Evolutionary conservation across 225 moss, liverwort and hornwort genomes (phyloP).

Genomic region (Straminergon stramineum): DNA sequence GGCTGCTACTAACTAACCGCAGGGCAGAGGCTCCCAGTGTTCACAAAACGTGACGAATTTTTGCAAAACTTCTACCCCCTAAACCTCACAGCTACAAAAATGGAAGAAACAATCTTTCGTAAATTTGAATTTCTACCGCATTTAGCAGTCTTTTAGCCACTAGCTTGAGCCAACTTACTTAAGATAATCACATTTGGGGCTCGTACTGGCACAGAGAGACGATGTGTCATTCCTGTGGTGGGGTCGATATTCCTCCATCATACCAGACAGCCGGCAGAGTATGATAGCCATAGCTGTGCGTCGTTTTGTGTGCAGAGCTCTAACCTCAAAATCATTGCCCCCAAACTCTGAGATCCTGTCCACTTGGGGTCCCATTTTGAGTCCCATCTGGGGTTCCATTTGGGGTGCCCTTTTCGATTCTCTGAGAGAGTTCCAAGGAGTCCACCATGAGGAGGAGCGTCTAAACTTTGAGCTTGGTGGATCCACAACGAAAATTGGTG

Average conservation of each 20-base stretch:
- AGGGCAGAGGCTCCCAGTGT: not conserved
- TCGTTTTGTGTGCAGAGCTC: conserved; percentile 1
- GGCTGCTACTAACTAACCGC: not conserved
- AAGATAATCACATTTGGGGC: not conserved
- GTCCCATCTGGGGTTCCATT: not conserved
- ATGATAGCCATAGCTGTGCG: not conserved
- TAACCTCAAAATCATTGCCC: conserved; percentile 3
- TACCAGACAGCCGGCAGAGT: not conserved
- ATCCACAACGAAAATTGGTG: not conserved
- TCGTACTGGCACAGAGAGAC: not conserved
- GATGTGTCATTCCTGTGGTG: conserved; percentile 20
- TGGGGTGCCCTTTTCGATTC: not conserved
- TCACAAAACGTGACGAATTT: not conserved
- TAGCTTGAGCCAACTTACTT: too few species aligned
- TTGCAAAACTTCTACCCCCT: too few species aligned
- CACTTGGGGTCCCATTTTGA: not conserved
- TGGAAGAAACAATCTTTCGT: not conserved
- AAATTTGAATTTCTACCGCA: not conserved
- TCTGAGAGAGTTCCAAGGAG: not conserved
- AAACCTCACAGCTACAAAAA: not conserved
- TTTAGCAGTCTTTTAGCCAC: not conserved
- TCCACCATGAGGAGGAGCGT: not conserved
- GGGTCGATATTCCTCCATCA: not conserved
- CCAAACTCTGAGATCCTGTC: not conserved
- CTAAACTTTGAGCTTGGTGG: not conserved